Evolutionary conservation across 2,329 filamentous ascomycete species (phyloP).

Genomic region (Bimuria novae-zelandiae): DNA sequence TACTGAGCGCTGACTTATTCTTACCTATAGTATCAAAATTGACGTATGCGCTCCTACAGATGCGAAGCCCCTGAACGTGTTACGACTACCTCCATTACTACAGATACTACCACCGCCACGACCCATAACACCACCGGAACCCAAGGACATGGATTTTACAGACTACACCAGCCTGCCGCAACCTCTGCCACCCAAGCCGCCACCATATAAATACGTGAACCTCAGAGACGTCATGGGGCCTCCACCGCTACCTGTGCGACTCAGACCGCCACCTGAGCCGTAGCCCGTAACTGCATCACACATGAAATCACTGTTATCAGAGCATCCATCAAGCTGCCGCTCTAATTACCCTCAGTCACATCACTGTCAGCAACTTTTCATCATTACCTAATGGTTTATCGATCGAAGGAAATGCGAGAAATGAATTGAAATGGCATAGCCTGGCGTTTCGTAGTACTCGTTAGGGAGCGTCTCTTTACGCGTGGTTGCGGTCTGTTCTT

Average conservation of each 20-base stretch:
- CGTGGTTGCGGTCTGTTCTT: background rate
- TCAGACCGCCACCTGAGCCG: background rate
- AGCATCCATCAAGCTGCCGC: background rate
- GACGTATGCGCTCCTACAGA: background rate
- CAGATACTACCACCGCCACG: no score
- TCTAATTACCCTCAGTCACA: background rate
- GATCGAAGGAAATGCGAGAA: background rate
- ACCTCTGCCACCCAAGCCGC: no score
- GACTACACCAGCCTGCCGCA: no score
- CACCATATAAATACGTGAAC: background rate
- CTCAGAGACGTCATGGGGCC: background rate
- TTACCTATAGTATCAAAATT: background rate
- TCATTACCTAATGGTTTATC: background rate
- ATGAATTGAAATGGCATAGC: background rate
- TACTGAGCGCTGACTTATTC: conserved; percentile 29
- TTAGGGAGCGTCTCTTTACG: background rate
- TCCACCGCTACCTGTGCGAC: background rate
- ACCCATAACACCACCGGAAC: no score
- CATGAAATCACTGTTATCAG: background rate
- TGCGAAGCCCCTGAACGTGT: background rate
- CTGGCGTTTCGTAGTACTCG: conserved; percentile 2
- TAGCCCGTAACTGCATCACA: background rate
- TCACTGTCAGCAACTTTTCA: background rate
- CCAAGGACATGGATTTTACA: no score
- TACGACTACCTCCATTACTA: background rate